These are phyloP conservation scores for Camelina sativa DNA, from an alignment of 345 rosid species.

Conservation along the genomic window DNA sequence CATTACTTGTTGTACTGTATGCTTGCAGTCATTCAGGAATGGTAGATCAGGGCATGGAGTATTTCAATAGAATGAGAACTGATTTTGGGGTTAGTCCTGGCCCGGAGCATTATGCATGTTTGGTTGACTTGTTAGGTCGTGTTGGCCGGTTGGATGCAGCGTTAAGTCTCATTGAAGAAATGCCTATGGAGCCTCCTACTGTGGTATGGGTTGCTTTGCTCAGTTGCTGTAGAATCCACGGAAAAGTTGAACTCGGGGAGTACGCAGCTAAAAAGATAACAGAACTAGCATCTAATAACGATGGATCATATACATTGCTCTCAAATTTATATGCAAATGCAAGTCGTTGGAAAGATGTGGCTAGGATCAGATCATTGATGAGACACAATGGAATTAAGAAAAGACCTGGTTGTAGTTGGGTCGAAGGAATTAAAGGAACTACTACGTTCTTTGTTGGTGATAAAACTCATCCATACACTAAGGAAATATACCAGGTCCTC, in stretches of 20 bases:
- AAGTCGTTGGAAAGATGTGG: slow-evolving; percentile 85
- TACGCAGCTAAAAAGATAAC: slow-evolving; percentile 57
- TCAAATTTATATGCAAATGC: slow-evolving; percentile 87
- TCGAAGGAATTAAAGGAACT: slow-evolving; percentile 76
- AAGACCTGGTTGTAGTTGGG: slow-evolving; percentile 94
- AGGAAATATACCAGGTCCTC: slow-evolving; percentile 62
- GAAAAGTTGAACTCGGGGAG: slow-evolving; percentile 81
- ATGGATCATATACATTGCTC: slow-evolving; percentile 77
- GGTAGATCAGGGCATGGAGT: slow-evolving; percentile 71
- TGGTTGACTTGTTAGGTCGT: slow-evolving; percentile 87
- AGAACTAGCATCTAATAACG: slow-evolving; percentile 62
- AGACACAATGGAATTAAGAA: slow-evolving; percentile 65
- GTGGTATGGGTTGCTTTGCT: slow-evolving; percentile 80
- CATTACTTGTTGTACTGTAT: slow-evolving; percentile 77
- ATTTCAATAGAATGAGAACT: slow-evolving; percentile 58
- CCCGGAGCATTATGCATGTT: slow-evolving; percentile 79
- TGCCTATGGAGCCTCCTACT: slow-evolving; percentile 77
- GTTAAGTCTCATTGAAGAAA: slow-evolving; percentile 58
- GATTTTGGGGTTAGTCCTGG: slow-evolving; percentile 62
- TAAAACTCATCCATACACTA: slow-evolving; percentile 60
- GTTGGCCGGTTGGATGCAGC: slow-evolving; percentile 70
- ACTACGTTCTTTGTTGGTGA: slow-evolving; percentile 79
- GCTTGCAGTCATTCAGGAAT: slow-evolving; percentile 93
- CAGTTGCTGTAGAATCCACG: slow-evolving; percentile 74
- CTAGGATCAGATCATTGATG: slow-evolving; percentile 71